Evolutionary conservation across 1,284 basidiomycete species (phyloP).

Genomic region (Stereum hirsutum): DNA sequence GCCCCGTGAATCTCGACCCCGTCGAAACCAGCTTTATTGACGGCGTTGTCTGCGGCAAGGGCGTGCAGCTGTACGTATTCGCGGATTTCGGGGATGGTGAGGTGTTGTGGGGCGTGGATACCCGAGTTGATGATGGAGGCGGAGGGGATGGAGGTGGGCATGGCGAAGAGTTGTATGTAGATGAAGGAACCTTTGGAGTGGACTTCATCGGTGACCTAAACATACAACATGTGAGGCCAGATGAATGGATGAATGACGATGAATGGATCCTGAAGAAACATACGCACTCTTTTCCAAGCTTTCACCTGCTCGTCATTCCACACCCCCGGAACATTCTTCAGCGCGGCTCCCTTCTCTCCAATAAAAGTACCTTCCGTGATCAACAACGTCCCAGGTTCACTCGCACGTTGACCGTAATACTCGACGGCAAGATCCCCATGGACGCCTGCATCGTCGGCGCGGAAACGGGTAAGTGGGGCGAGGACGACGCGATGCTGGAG

Average conservation of each 20-base stretch:
- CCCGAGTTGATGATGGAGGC: constrained; percentile 25
- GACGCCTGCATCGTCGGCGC: constrained; percentile 20
- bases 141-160: constrained; percentile 30
- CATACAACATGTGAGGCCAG: background rate
- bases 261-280: too few relatives aligned
- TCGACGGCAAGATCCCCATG: constrained; percentile 23
- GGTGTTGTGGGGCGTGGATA: constrained; percentile 16
- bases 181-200: constrained; percentile 28
- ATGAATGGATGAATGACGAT: background rate
- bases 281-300: constrained; percentile 34
- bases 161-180: constrained; percentile 38
- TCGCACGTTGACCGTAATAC: constrained; percentile 39
- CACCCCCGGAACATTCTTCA: constrained; percentile 29
- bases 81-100: constrained; percentile 27
- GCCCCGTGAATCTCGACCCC: constrained; percentile 33
- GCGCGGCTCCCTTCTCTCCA: constrained; percentile 26
- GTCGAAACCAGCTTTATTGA: constrained; percentile 35
- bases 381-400: constrained; percentile 33
- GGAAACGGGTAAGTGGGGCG: constrained; percentile 34
- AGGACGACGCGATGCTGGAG: constrained; percentile 36
- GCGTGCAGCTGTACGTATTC: constrained; percentile 28
- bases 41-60: constrained; percentile 30
- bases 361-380: constrained; percentile 40
- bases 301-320: constrained; percentile 33
- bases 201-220: constrained; percentile 19